Base-by-base conservation (phyloP, 768 basidiomycete species). In the Gymnopilus dilepis region DNA sequence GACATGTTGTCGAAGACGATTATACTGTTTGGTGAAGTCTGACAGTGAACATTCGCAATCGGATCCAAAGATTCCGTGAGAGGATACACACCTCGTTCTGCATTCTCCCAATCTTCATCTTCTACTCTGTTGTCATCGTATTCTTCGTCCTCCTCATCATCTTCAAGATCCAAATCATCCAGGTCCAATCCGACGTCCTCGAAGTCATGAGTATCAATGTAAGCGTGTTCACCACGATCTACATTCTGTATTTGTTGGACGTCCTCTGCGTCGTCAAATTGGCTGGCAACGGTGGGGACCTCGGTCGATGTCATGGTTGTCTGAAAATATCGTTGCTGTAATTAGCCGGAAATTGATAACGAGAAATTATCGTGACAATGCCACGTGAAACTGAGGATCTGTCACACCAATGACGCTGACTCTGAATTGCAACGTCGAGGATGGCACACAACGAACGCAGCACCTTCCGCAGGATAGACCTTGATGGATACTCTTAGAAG, bases 21-120 rank as follows among this genome's bases (percentile, higher is more conserved):
- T 99, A 77, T 92, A 99, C 69, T 98, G 95, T 76, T 99, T 99
- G 33, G 97, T 99, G 69, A 99, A 98, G 78, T 99, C 97, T 97
- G 73, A 52, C 63, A 59, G 56, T 62, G 66, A 61, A 41, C 50
- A 40, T 58, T 64, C 45, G 60, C 58, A 60, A 50, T 55, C 33
- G n/a, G 59, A 51, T 41, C 28, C 59, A 11, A n/a, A 48, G 21
- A 15, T 21, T 40, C 13, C 31, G 57, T 58, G 12, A n/a, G 3
- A 3, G 26, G 28, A 13, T 26, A 70, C 82, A 42, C 66, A 89
- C 94, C 90, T 84, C 90, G 77, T 76, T 94, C 92, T 55, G 90
- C 84, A 58, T 91, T 82, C 73, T 95, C 91, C 93, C 90, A 93
- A 72, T 95, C 92, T 69, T 95, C 93, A 69, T 94, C 92, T 64